Conservation (phyloP, 2,329 filamentous ascomycete genomes). For the Fusarium beomiforme region DNA sequence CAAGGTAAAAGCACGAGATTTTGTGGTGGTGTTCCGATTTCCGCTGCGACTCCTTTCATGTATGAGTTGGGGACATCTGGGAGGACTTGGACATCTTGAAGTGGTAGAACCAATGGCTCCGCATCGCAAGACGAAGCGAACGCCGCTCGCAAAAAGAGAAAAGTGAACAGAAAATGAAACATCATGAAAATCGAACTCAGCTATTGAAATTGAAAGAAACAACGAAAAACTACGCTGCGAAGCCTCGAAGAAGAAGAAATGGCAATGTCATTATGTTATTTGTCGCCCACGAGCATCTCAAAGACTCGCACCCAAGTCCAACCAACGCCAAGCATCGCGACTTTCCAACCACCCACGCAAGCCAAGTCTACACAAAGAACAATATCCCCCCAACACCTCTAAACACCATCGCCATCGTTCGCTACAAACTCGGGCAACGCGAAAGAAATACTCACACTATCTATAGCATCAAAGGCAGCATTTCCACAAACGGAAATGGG, state of each 20-base stretch:
- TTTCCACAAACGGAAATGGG: background rate
- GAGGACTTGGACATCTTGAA: slow-evolving; percentile 39
- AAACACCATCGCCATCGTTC: no score
- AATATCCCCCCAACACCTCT: no score
- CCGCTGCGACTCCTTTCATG: slow-evolving; percentile 43
- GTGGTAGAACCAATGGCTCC: slow-evolving; percentile 17
- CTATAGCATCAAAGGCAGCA: background rate
- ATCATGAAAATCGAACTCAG: no score
- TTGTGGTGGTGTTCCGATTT: slow-evolving; percentile 43
- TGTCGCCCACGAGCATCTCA: background rate
- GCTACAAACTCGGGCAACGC: background rate
- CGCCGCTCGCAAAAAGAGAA: background rate
- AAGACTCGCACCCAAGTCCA: background rate
- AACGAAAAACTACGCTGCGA: no score
- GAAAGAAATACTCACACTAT: background rate
- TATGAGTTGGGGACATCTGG: slow-evolving; percentile 37
- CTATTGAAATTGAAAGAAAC: no score
- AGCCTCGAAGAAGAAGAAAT: background rate
- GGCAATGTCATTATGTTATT: background rate
- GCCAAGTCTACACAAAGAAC: background rate
- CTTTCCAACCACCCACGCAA: background rate
- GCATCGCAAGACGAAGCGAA: slow-evolving; percentile 21
- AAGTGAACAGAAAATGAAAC: background rate
- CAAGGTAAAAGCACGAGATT: slow-evolving; percentile 46
- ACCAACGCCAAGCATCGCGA: background rate